These are phyloP conservation scores for Acer saccharum DNA, from an alignment of 345 rosid species.

Conservation along the genomic window DNA sequence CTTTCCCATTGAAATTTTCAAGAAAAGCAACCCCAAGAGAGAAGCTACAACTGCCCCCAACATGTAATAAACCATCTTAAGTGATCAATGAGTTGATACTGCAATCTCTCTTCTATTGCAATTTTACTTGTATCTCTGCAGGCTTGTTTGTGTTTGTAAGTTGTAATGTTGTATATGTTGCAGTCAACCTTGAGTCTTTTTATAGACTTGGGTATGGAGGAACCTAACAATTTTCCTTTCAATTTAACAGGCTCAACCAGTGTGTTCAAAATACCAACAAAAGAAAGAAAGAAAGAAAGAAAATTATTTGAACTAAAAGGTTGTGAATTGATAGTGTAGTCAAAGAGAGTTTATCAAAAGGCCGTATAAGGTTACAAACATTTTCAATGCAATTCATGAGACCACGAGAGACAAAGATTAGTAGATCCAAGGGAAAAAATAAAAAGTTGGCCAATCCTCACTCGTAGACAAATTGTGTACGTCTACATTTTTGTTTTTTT, in stretches of 20 bases:
- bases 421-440: not conserved
- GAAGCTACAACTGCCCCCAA: slow-evolving; percentile 6
- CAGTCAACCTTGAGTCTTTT: not conserved
- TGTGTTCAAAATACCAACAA: not conserved
- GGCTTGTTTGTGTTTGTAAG: not conserved
- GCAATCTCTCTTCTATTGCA: not conserved
- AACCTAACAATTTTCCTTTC: too few relatives aligned
- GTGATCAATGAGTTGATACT: not conserved
- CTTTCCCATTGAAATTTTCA: not conserved
- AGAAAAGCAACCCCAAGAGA: not conserved
- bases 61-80: slow-evolving; percentile 4
- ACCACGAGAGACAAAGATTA: not conserved
- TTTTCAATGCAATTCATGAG: not conserved
- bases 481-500: too few relatives aligned
- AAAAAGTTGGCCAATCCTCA: not conserved
- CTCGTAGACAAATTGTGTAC: not conserved
- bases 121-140: not conserved
- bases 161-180: not conserved
- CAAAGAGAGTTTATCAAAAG: not conserved
- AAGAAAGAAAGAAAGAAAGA: too few relatives aligned
- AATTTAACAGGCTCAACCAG: not conserved
- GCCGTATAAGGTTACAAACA: not conserved
- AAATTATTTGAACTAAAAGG: not conserved
- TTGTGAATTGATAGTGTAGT: not conserved
- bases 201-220: not conserved